A percentile compares a stretch with the other conserved stretches of the same genome.
Conservation (phyloP, 2,329 filamentous ascomycete genomes). For the Amesomyces nigricolor region DNA sequence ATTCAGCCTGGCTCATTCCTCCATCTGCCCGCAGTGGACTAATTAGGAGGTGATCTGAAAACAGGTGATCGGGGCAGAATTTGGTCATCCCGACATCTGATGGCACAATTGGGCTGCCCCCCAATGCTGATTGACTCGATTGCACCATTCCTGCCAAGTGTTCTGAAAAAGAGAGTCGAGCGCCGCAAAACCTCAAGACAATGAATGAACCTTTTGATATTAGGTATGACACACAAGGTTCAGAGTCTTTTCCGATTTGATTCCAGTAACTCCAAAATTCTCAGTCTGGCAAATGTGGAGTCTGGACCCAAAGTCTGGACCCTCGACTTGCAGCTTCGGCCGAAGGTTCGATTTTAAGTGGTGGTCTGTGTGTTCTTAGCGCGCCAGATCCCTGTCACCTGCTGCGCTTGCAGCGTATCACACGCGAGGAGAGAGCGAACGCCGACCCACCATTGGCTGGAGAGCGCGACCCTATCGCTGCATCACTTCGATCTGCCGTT, state of each 20-base stretch:
- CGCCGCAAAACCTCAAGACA: neutral
- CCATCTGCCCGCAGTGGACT: neutral
- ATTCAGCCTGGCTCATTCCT: no score
- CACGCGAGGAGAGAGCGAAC: neutral
- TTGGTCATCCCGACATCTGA: conserved; percentile 7
- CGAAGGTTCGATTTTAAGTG: conserved; percentile 1
- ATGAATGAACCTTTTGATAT: no score
- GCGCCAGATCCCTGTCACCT: neutral
- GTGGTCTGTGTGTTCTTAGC: conserved; percentile 5
- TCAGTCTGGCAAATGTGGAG: no score
- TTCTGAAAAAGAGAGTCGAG: no score
- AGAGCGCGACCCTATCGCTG: conserved; percentile 2
- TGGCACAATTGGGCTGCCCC: conserved; percentile 2
- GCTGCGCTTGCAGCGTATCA: conserved; percentile 1
- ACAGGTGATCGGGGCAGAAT: neutral
- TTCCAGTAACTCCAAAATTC: no score
- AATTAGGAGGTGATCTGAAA: neutral
- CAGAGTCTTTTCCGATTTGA: no score
- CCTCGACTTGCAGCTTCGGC: neutral
- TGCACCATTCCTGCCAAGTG: no score
- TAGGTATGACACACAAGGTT: no score
- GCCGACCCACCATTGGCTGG: conserved; percentile 4
- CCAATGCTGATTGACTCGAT: neutral
- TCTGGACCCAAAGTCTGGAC: neutral
- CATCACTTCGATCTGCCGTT: conserved; percentile 1